Conservation (phyloP, 2,329 filamentous ascomycete species). For the Cladosporium colombiae region DNA sequence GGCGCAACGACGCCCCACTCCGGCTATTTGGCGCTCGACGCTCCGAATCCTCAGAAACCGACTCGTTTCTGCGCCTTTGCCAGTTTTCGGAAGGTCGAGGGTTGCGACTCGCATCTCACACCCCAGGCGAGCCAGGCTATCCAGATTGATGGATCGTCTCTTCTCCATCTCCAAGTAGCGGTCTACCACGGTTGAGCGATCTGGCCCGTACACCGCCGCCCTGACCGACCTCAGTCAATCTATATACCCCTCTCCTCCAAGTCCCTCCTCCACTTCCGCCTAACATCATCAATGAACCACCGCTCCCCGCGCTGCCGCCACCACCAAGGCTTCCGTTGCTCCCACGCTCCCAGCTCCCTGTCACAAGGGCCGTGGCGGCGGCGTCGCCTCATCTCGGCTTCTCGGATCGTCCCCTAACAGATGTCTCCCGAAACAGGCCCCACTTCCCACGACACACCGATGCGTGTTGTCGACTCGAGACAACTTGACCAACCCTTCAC, state of each 20-base stretch:
- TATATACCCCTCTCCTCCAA: slow-evolving; percentile 12
- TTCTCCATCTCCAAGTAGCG: slow-evolving; percentile 6
- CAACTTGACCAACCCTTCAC: neutral
- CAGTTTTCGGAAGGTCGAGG: slow-evolving; percentile 10
- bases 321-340: slow-evolving; percentile 7
- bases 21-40: slow-evolving; percentile 3
- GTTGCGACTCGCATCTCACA: slow-evolving; percentile 7
- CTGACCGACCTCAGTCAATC: slow-evolving; percentile 5
- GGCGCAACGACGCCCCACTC: slow-evolving; percentile 18
- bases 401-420: slow-evolving; percentile 19
- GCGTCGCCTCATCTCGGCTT: slow-evolving; percentile 16
- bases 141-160: neutral
- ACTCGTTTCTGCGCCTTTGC: slow-evolving; percentile 9
- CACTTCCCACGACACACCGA: slow-evolving; percentile 18
- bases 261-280: slow-evolving; percentile 8
- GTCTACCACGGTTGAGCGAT: slow-evolving; percentile 7
- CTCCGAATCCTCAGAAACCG: slow-evolving; percentile 17
- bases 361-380: slow-evolving; percentile 16
- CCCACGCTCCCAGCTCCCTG: slow-evolving; percentile 15
- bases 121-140: neutral
- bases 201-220: neutral
- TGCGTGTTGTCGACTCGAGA: slow-evolving; percentile 17
- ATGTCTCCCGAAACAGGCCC: slow-evolving; percentile 16
- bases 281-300: neutral
- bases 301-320: slow-evolving; percentile 15